These are phyloP conservation scores for Cyclotella sp. DNA, from an alignment of 108 stramenopile genomes.

Conservation along the genomic window DNA sequence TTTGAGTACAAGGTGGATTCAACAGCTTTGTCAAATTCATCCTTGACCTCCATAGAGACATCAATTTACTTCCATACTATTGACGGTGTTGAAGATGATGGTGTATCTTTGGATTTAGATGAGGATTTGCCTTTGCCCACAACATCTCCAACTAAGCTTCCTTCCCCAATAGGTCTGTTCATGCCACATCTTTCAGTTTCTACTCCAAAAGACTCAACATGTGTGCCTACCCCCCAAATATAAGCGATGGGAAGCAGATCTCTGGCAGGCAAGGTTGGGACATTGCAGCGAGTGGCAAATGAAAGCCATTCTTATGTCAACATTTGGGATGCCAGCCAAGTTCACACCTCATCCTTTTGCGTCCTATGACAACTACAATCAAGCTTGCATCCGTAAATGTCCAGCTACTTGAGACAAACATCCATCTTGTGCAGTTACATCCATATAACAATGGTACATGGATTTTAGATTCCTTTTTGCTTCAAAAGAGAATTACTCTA, in stretches of 20 bases:
- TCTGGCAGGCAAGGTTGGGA: slow-evolving; percentile 6
- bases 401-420: background rate
- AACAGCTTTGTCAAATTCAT: background rate
- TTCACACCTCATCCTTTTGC: slow-evolving; percentile 13
- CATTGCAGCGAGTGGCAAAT: background rate
- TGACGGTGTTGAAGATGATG: background rate
- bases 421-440: background rate
- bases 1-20: too few relatives aligned
- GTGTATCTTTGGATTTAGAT: too few relatives aligned
- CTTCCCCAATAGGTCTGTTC: too few relatives aligned
- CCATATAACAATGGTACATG: background rate
- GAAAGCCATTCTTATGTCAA: background rate
- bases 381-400: background rate
- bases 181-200: too few relatives aligned
- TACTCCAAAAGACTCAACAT: too few relatives aligned
- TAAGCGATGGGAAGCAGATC: slow-evolving; percentile 6
- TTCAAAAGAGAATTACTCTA: background rate
- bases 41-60: too few relatives aligned
- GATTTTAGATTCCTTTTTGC: slow-evolving; percentile 18
- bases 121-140: too few relatives aligned
- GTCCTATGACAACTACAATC: background rate
- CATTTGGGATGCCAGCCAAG: background rate
- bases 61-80: too few relatives aligned
- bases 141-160: too few relatives aligned
- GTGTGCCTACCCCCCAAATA: too few relatives aligned